These are phyloP conservation scores for Alternaria sp. DNA, from an alignment of 2,329 filamentous ascomycete species.

Conservation along the genomic window DNA sequence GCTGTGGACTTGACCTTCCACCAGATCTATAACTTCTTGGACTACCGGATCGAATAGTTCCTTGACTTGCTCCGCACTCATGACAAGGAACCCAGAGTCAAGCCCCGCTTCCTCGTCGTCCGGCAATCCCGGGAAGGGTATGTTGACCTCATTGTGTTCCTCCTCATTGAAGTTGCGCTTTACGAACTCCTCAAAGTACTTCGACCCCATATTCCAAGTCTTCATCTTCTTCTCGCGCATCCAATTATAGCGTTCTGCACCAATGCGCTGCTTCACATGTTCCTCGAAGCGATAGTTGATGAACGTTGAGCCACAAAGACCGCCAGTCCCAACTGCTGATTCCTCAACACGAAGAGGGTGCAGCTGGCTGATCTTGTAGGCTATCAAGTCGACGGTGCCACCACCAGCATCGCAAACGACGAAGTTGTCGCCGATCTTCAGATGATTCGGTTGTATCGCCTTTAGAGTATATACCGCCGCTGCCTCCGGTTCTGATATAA, in stretches of 20 bases:
- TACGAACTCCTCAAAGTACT: constrained; percentile 84
- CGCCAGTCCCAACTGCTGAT: constrained; percentile 79
- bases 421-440: constrained; percentile 70
- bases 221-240: constrained; percentile 81
- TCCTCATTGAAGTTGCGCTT: constrained; percentile 84
- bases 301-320: constrained; percentile 78
- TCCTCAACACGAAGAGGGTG: constrained; percentile 77
- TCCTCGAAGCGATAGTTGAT: constrained; percentile 83
- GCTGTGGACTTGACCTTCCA: constrained; percentile 53
- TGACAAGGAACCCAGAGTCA: constrained; percentile 77
- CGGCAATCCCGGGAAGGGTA: constrained; percentile 77
- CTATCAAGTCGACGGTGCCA: constrained; percentile 57
- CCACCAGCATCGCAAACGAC: constrained; percentile 63
- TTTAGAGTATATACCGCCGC: constrained; percentile 81
- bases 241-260: constrained; percentile 70
- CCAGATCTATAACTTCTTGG: constrained; percentile 56
- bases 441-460: constrained; percentile 76
- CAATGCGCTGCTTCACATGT: constrained; percentile 72
- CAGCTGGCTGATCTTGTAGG: constrained; percentile 79
- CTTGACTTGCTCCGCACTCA: constrained; percentile 73
- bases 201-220: constrained; percentile 74
- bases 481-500: constrained; percentile 80
- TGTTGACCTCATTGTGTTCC: constrained; percentile 76
- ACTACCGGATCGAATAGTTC: constrained; percentile 79
- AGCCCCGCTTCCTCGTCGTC: constrained; percentile 78